These are phyloP conservation scores for Geotrichum carabidarum DNA, from an alignment of 1,139 yeast genomes.

Conservation along the genomic window DNA sequence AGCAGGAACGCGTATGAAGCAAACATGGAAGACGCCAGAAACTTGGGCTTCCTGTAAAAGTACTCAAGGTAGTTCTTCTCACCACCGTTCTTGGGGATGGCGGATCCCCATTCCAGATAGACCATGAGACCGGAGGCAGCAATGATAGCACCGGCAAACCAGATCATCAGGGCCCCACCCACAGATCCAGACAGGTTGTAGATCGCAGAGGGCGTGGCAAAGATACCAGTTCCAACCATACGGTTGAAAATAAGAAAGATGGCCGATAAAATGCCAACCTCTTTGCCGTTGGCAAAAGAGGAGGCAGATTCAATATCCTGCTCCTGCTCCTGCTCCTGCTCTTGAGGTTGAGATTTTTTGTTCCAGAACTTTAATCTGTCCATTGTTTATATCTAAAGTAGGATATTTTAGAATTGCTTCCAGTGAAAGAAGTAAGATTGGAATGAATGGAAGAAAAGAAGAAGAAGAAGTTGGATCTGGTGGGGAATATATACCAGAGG, in stretches of 20 bases:
- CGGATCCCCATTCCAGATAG: conserved; percentile 80
- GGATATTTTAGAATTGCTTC: not conserved
- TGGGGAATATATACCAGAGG: not conserved
- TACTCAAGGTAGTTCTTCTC: conserved; percentile 79
- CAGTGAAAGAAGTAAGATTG: not conserved
- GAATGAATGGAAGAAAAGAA: not conserved
- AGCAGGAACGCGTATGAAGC: conserved; percentile 69
- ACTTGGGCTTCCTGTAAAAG: conserved; percentile 62
- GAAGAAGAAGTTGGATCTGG: not conserved
- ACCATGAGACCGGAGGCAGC: conserved; percentile 67
- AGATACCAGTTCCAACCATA: conserved; percentile 80
- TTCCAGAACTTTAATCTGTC: not conserved
- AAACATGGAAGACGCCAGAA: conserved; percentile 67
- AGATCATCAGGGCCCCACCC: conserved; percentile 60
- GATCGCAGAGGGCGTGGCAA: conserved; percentile 70
- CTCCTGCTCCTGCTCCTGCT: not conserved
- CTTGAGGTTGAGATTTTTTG: not conserved
- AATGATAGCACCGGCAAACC: conserved; percentile 68
- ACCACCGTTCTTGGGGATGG: conserved; percentile 82
- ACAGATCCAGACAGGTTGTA: conserved; percentile 64
- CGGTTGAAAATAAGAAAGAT: conserved; percentile 65
- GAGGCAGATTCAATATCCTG: not conserved
- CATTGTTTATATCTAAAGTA: not conserved
- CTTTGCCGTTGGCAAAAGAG: conserved; percentile 12
- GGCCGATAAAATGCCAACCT: conserved; percentile 60